Evolutionary conservation across 805 yeast species (phyloP).

Genomic region (Metschnikowia shivogae): DNA sequence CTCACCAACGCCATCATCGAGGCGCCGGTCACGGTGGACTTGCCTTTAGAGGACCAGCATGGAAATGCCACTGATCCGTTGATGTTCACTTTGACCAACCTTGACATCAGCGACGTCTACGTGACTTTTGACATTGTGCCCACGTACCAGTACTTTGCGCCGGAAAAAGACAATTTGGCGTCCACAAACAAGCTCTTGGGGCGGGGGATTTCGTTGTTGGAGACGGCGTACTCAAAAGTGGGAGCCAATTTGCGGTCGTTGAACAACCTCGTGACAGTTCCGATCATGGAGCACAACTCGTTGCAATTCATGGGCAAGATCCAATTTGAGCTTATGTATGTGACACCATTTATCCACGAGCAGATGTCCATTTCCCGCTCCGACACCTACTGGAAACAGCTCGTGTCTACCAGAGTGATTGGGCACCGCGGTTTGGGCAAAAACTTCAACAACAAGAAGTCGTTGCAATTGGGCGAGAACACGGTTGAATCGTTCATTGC

Average conservation of each 20-base stretch:
- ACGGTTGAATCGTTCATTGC: constrained; percentile 93
- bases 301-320: constrained; percentile 75
- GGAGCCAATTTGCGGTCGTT: constrained; percentile 66
- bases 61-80: constrained; percentile 71
- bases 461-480: constrained; percentile 91
- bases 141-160: constrained; percentile 55
- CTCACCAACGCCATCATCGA: constrained; percentile 33
- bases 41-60: constrained; percentile 78
- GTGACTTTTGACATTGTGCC: constrained; percentile 86
- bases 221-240: constrained; percentile 58
- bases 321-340: constrained; percentile 68
- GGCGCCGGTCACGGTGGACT: constrained; percentile 62
- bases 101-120: constrained; percentile 48
- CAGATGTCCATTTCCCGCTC: constrained; percentile 61
- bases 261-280: constrained; percentile 61
- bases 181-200: constrained; percentile 48
- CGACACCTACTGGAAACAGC: constrained; percentile 86
- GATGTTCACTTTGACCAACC: constrained; percentile 54
- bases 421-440: constrained; percentile 96
- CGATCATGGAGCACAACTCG: constrained; percentile 68
- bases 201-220: constrained; percentile 74
- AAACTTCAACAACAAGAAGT: constrained; percentile 64
- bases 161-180: constrained; percentile 4
- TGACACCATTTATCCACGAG: constrained; percentile 69
- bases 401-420: constrained; percentile 84